phyloP scores from a whole-genome alignment of 1,139 yeast genomes.

The Candida tropicalis region DNA sequence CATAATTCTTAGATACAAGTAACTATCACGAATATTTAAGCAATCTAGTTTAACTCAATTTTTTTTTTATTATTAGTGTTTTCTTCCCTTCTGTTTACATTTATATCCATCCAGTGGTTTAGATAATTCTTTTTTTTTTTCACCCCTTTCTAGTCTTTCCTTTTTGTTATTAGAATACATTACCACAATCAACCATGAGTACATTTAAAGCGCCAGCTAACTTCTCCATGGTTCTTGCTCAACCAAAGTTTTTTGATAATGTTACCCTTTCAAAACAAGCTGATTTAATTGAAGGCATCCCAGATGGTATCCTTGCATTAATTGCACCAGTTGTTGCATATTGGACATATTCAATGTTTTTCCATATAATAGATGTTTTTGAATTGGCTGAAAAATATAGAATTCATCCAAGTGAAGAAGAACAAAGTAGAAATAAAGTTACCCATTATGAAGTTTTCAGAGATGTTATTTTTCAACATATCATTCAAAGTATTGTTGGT shows the following conservation, averaged over 20 bases:
- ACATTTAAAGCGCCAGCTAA: constrained; percentile 16
- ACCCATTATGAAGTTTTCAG: constrained; percentile 65
- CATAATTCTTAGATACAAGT: not conserved
- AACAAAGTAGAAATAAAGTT: constrained; percentile 73
- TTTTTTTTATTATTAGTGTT: too few species aligned
- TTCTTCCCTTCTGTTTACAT: too few species aligned
- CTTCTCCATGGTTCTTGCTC: constrained; percentile 17
- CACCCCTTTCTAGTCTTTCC: not conserved
- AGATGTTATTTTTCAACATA: constrained; percentile 84
- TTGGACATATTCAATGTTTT: constrained; percentile 76
- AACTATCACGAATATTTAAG: not conserved
- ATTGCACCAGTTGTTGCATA: constrained; percentile 77
- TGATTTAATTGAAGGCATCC: constrained; percentile 44
- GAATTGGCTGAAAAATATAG: constrained; percentile 80
- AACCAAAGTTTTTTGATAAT: constrained; percentile 14
- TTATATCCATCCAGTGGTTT: not conserved
- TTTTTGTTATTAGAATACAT: not conserved
- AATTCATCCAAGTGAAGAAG: constrained; percentile 91
- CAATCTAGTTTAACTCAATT: not conserved
- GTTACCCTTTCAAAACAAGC: constrained; percentile 14
- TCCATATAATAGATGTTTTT: constrained; percentile 72
- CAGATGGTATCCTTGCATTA: constrained; percentile 76
- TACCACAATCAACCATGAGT: constrained; percentile 8
- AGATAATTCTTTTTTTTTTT: not conserved
- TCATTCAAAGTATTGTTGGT: constrained; percentile 79